Evolutionary conservation across 2,329 filamentous ascomycete species (phyloP).

Genomic region (Fusarium secorum): DNA sequence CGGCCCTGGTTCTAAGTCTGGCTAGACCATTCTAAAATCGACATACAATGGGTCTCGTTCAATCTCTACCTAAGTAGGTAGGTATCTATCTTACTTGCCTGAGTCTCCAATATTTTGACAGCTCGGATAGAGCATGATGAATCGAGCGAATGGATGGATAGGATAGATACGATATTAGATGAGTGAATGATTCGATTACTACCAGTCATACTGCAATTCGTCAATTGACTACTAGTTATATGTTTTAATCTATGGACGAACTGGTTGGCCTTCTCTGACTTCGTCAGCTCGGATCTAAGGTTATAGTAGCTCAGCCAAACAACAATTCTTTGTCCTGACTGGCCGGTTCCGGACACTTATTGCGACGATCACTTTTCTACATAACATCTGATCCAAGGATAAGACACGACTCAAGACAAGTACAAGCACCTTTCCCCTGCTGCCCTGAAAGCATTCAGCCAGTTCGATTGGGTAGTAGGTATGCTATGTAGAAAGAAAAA

Average conservation of each 20-base stretch:
- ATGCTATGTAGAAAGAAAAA: neutral
- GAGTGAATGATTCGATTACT: neutral
- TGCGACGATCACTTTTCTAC: conserved; percentile 20
- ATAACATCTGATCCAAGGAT: conserved; percentile 14
- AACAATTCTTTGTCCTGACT: conserved; percentile 14
- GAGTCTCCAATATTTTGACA: neutral
- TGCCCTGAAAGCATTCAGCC: conserved; percentile 7
- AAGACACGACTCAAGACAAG: neutral
- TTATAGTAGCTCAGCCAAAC: conserved; percentile 13
- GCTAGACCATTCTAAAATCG: conserved; percentile 32
- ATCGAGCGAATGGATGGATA: neutral
- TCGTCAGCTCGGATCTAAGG: conserved; percentile 15
- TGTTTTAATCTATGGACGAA: neutral
- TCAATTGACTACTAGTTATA: conserved; percentile 1
- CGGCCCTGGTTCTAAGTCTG: conserved; percentile 25
- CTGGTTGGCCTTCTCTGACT: conserved; percentile 9
- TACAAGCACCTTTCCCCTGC: neutral
- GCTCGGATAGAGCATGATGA: neutral
- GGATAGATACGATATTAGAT: neutral
- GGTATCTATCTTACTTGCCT: neutral
- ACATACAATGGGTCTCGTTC: conserved; percentile 13
- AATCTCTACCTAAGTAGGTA: neutral
- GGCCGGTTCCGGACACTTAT: conserved; percentile 26
- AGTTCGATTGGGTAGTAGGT: conserved; percentile 20
- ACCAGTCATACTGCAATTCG: neutral